Evolutionary conservation across 2,329 filamentous ascomycete genomes (phyloP), one percentile per base, ranked within the genome.

Genomic region (Colletotrichum acutatum): DNA sequence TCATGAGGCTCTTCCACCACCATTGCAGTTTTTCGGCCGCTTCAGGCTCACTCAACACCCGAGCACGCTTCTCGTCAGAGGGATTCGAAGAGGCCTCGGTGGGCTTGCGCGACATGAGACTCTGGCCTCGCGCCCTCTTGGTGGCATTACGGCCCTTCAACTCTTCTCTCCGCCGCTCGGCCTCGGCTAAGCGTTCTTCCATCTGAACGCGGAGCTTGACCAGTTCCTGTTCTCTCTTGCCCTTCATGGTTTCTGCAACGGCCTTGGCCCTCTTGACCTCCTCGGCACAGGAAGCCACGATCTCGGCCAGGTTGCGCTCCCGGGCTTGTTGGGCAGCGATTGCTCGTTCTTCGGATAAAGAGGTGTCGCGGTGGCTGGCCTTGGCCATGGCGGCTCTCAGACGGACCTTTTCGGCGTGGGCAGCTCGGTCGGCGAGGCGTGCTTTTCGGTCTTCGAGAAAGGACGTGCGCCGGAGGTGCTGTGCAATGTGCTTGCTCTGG

Each of bases 251-350:
- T 80, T 95, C 93, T 16, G 94, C 94, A n/a, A 95, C 88, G 63
- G 93, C 92, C 85, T 96, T 96, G 65, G 94, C 94, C 75, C 93
- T 89, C 79, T 93, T 91, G 19, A 97, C 94, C 80, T 97, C 94
- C 81, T 95, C 94, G 24, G 94, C 94, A 79, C 94, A 96, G 73
- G 90, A 89, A 61, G 94, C 93, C 4, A 94, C 93, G 56, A 96
- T 95, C 80, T 95, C 94, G 9, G 93, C 94, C 22, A 97, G 83
- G 77, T 95, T 94, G 77, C 93, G 93, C 83, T 96, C 93, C 71
- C 94, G 89, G 1, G 94, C 92, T 75, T 94, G 89, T 74, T 95
- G 91, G 5, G 94, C 94, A 6, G 94, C 94, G 71, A 95, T 83
- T 4, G 94, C 93, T 63, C 92, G 88, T 81, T 95, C 93, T 80